Evolutionary conservation across 228 moss, liverwort and hornwort genomes (phyloP).

Genomic region (Sphagnum fallax): DNA sequence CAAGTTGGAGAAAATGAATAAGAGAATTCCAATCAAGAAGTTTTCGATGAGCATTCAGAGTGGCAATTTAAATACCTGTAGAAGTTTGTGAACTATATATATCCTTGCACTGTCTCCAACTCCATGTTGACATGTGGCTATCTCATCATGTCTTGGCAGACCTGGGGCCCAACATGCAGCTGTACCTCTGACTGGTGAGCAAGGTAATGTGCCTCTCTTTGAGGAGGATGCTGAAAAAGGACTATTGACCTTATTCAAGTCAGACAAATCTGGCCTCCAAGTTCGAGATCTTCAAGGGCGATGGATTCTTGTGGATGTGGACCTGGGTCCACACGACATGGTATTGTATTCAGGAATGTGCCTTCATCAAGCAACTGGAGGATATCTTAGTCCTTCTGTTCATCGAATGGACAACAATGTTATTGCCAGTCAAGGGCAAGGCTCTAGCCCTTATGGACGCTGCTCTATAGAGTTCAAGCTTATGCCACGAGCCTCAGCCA

Average conservation of each 20-base stretch:
- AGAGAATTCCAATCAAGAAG: no score
- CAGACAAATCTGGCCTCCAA: constrained; percentile 88
- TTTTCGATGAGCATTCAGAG: no score
- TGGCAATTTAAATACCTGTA: no score
- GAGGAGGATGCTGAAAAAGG: constrained; percentile 93
- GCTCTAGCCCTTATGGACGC: constrained; percentile 49
- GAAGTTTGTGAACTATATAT: no score
- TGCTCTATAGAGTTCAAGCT: constrained; percentile 87
- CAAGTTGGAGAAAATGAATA: no score
- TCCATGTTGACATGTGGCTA: no score
- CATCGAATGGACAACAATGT: constrained; percentile 69
- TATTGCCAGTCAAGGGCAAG: constrained; percentile 47
- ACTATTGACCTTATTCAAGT: constrained; percentile 81
- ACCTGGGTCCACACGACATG: constrained; percentile 83
- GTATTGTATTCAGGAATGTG: constrained; percentile 80
- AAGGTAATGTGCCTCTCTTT: constrained; percentile 71
- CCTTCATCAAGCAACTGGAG: constrained; percentile 78
- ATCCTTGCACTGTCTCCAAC: no score
- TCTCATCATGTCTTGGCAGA: constrained; percentile 22
- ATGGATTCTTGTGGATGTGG: constrained; percentile 85
- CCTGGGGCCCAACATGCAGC: constrained; percentile 78
- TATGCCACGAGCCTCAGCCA: constrained; percentile 82
- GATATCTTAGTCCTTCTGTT: constrained; percentile 72
- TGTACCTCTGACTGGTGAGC: constrained; percentile 55
- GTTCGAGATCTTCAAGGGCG: constrained; percentile 76